A percentile compares a stretch with the other conserved stretches of the same genome.
phyloP scores from a whole-genome alignment of 2,329 filamentous ascomycete genomes.

The Colletotrichum sp. region DNA sequence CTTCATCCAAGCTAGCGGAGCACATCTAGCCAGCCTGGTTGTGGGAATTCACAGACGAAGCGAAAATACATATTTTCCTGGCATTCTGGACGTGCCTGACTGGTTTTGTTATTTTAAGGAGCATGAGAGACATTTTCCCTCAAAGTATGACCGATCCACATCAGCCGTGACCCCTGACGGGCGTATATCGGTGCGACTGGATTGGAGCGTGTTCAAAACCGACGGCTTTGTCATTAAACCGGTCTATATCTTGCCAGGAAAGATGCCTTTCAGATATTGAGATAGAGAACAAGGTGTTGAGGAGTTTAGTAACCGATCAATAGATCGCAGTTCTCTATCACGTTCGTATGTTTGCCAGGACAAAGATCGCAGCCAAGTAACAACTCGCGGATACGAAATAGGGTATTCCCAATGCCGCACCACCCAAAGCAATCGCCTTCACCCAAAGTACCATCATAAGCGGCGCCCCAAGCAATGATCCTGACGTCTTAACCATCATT shows the following conservation, averaged over 20 bases:
- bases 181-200: background rate
- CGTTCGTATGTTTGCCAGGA: constrained; percentile 26
- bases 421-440: constrained; percentile 43
- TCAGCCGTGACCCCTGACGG: background rate
- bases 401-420: constrained; percentile 36
- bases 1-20: background rate
- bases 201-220: background rate
- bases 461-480: constrained; percentile 51
- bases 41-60: background rate
- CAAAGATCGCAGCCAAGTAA: constrained; percentile 38
- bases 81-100: background rate
- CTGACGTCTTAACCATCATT: constrained; percentile 54
- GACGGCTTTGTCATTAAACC: background rate
- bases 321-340: background rate
- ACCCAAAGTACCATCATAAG: constrained; percentile 54
- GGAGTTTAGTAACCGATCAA: background rate
- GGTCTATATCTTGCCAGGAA: background rate
- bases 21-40: background rate
- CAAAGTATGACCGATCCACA: background rate
- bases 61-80: background rate
- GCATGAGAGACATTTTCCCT: background rate
- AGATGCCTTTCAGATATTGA: background rate
- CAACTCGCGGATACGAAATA: constrained; percentile 44
- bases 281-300: background rate
- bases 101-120: background rate